These are phyloP conservation scores for Bullera alba DNA, from an alignment of 768 basidiomycete species.

Conservation along the genomic window DNA sequence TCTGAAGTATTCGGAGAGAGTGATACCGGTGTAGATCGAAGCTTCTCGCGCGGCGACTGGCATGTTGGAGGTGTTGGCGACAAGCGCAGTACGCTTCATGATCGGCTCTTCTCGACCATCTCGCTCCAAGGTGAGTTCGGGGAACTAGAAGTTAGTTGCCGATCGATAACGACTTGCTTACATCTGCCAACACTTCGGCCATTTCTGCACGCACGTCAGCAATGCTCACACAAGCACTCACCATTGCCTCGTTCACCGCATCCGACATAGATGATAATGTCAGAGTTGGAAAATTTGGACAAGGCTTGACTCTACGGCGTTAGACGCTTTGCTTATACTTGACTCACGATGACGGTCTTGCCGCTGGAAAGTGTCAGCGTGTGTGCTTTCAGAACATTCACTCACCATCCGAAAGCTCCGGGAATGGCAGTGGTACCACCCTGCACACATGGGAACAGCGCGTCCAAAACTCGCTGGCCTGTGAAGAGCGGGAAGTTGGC, in stretches of 20 bases:
- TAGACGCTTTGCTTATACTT: no score
- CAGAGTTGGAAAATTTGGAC: slow-evolving; percentile 98
- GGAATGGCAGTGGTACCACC: slow-evolving; percentile 60
- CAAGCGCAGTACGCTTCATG: slow-evolving; percentile 98
- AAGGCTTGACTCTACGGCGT: slow-evolving; percentile 54
- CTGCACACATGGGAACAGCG: slow-evolving; percentile 78
- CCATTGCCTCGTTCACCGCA: slow-evolving; percentile 94
- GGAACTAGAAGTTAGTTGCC: slow-evolving; percentile 50
- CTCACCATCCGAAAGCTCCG: slow-evolving; percentile 86
- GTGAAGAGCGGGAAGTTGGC: slow-evolving; percentile 87
- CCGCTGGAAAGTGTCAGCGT: slow-evolving; percentile 25
- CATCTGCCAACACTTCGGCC: slow-evolving; percentile 98
- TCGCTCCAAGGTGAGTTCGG: slow-evolving; percentile 84
- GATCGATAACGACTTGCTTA: slow-evolving; percentile 34
- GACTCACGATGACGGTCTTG: slow-evolving; percentile 86
- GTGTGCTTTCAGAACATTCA: not conserved
- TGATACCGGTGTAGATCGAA: slow-evolving; percentile 99
- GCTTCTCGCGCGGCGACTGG: slow-evolving; percentile 99
- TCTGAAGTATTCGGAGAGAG: slow-evolving; percentile 97
- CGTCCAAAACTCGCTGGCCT: slow-evolving; percentile 93
- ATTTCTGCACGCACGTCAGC: slow-evolving; percentile 36
- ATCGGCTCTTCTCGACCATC: slow-evolving; percentile 90
- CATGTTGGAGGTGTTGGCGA: slow-evolving; percentile 99
- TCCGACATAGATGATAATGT: slow-evolving; percentile 98
- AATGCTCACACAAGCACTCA: slow-evolving; percentile 8